Evolutionary conservation across 2,329 filamentous ascomycete genomes (phyloP).

Genomic region (Cytospora piceae): DNA sequence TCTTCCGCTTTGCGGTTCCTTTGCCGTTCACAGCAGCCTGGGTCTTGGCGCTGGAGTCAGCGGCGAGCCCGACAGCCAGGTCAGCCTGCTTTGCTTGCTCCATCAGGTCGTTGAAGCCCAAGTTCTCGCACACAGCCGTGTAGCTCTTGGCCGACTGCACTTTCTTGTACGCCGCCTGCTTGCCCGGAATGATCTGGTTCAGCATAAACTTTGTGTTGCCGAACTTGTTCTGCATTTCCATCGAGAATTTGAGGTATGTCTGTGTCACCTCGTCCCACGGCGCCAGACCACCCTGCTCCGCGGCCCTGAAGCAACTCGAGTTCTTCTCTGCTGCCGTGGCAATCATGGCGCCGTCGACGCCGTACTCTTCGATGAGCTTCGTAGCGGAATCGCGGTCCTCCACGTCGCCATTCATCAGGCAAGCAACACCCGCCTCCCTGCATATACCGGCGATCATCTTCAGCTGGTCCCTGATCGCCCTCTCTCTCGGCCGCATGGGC

Average conservation of each 20-base stretch:
- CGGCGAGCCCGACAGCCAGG: slow-evolving; percentile 60
- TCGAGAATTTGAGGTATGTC: slow-evolving; percentile 71
- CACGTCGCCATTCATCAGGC: slow-evolving; percentile 95
- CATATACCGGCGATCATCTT: slow-evolving; percentile 83
- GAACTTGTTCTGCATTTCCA: slow-evolving; percentile 83
- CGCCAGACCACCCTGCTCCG: slow-evolving; percentile 69
- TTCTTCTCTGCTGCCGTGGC: slow-evolving; percentile 91
- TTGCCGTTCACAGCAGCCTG: slow-evolving; percentile 1
- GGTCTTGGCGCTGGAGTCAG: slow-evolving; percentile 44
- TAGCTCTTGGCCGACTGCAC: slow-evolving; percentile 74
- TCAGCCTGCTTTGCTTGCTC: slow-evolving; percentile 70
- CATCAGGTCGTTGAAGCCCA: slow-evolving; percentile 67
- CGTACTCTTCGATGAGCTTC: slow-evolving; percentile 73
- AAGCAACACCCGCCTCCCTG: slow-evolving; percentile 82
- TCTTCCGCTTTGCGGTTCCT: slow-evolving; percentile 21
- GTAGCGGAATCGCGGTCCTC: slow-evolving; percentile 72
- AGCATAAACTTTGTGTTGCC: slow-evolving; percentile 94
- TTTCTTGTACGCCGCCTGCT: slow-evolving; percentile 63
- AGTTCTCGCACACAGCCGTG: slow-evolving; percentile 63
- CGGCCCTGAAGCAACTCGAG: slow-evolving; percentile 78
- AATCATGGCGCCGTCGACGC: slow-evolving; percentile 96
- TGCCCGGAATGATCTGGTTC: slow-evolving; percentile 83
- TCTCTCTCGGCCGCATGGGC: slow-evolving; percentile 89
- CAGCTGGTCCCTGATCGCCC: slow-evolving; percentile 83
- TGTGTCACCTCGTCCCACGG: slow-evolving; percentile 78